Conservation (phyloP, 2,329 filamentous ascomycete genomes). For the Colletotrichum tropicicola region DNA sequence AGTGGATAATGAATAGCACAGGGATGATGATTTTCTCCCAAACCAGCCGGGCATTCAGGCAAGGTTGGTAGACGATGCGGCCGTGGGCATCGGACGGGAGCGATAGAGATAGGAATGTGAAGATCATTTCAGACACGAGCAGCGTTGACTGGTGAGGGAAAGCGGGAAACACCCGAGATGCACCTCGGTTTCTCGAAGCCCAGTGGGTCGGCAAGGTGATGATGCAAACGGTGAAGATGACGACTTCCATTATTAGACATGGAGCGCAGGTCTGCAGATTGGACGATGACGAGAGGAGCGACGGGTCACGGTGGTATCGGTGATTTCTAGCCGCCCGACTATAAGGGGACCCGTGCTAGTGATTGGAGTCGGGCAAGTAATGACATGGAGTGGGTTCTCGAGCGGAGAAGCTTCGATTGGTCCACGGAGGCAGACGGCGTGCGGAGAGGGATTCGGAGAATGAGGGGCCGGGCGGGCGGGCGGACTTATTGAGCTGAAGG, state of each 20-base stretch:
- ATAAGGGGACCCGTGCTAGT: not conserved
- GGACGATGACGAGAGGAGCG: not conserved
- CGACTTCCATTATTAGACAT: not conserved
- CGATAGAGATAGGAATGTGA: not conserved
- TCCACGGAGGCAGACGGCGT: not conserved
- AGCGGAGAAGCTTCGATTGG: not conserved
- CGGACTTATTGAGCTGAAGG: no score
- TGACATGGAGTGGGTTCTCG: no score
- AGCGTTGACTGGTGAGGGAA: no score
- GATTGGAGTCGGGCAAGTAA: not conserved
- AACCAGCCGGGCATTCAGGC: not conserved
- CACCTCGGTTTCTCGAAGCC: no score
- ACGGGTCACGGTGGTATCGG: not conserved
- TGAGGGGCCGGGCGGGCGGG: not conserved
- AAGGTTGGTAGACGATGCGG: no score
- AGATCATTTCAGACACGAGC: constrained; percentile 1
- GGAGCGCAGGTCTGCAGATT: not conserved
- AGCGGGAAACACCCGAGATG: no score
- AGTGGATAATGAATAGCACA: not conserved
- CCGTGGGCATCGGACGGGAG: no score
- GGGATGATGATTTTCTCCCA: not conserved
- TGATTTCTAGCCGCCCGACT: not conserved
- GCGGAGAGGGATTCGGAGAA: not conserved
- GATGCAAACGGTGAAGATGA: not conserved
- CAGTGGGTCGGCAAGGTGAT: not conserved